A percentile compares a stretch with the other conserved stretches of the same genome.
Conservation (phyloP, 1,284 basidiomycete genomes). For the Ganoderma multipileum region DNA sequence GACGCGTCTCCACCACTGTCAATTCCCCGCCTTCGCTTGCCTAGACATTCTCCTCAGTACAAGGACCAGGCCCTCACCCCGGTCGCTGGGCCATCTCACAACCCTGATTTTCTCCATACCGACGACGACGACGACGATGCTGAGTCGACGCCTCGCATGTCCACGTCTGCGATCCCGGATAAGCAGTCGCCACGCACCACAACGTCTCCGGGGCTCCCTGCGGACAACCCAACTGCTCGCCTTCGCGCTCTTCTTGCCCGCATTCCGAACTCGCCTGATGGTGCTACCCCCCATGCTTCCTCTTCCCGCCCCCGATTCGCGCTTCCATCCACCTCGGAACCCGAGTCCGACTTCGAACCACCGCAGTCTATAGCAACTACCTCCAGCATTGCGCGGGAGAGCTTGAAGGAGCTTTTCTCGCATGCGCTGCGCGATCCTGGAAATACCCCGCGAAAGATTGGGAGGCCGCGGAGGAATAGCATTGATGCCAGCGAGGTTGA, state of each 20-base stretch:
- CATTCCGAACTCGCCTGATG: conserved; percentile 40
- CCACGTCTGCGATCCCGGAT: conserved; percentile 37
- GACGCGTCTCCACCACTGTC: conserved; percentile 30
- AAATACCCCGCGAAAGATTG: conserved; percentile 61
- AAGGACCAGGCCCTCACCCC: conserved; percentile 35
- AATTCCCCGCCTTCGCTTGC: conserved; percentile 33
- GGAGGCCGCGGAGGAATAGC: conserved; percentile 56
- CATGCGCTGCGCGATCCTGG: conserved; percentile 66
- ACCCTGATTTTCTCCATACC: conserved; percentile 40
- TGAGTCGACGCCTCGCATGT: conserved; percentile 56
- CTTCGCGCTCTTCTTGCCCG: conserved; percentile 63
- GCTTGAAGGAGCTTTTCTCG: conserved; percentile 67
- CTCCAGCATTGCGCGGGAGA: conserved; percentile 60
- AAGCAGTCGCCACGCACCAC: conserved; percentile 33
- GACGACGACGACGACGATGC: conserved; percentile 50
- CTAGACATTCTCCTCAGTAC: conserved; percentile 29
- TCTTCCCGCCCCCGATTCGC: conserved; percentile 37
- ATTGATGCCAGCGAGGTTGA: conserved; percentile 69
- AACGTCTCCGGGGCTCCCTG: conserved; percentile 32
- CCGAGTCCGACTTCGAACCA: conserved; percentile 68
- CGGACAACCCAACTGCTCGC: conserved; percentile 56
- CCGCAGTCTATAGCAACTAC: conserved; percentile 48
- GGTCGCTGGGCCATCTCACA: conserved; percentile 44
- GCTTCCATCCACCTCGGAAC: conserved; percentile 52
- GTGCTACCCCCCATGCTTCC: conserved; percentile 40